Conservation (phyloP, 2,329 filamentous ascomycete species). For the Clarireedia homoeocarpa region DNA sequence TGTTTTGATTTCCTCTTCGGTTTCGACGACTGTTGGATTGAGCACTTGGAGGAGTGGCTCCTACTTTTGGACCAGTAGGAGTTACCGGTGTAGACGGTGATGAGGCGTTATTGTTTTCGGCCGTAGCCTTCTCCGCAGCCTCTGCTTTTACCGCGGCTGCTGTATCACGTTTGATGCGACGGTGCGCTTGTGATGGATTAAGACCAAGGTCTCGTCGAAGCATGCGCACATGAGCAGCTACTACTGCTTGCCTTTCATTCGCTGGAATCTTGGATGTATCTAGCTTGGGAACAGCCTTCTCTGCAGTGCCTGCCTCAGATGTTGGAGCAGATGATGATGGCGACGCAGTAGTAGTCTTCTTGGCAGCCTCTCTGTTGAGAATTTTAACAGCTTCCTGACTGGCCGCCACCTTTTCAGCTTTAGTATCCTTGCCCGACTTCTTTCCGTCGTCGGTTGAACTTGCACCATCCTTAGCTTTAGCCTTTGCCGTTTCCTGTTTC, state of each 20-base stretch:
- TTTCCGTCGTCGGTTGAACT: conserved; percentile 38
- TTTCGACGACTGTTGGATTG: conserved; percentile 21
- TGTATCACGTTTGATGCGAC: conserved; percentile 49
- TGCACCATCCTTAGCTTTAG: conserved; percentile 43
- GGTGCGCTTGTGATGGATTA: conserved; percentile 53
- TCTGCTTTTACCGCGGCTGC: conserved; percentile 26
- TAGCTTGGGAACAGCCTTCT: conserved; percentile 39
- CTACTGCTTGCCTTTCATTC: conserved; percentile 34
- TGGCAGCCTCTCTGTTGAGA: conserved; percentile 49
- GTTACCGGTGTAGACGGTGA: conserved; percentile 9
- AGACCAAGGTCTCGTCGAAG: conserved; percentile 59
- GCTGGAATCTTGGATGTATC: conserved; percentile 39
- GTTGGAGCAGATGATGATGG: conserved; percentile 9
- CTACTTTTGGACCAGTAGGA: conserved; percentile 28
- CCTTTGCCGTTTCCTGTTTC: conserved; percentile 41
- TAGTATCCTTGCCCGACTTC: conserved; percentile 53
- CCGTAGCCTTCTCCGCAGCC: conserved; percentile 13
- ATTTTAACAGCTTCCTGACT: conserved; percentile 57
- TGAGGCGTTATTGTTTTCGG: conserved; percentile 6
- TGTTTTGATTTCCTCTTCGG: conserved; percentile 32
- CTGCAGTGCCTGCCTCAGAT: conserved; percentile 9
- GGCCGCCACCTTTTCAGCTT: conserved; percentile 50
- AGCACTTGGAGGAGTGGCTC: conserved; percentile 12
- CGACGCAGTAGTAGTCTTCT: conserved; percentile 36
- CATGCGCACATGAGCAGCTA: conserved; percentile 56